Conservation (phyloP, 768 basidiomycete species). For the Boletellus ananas region DNA sequence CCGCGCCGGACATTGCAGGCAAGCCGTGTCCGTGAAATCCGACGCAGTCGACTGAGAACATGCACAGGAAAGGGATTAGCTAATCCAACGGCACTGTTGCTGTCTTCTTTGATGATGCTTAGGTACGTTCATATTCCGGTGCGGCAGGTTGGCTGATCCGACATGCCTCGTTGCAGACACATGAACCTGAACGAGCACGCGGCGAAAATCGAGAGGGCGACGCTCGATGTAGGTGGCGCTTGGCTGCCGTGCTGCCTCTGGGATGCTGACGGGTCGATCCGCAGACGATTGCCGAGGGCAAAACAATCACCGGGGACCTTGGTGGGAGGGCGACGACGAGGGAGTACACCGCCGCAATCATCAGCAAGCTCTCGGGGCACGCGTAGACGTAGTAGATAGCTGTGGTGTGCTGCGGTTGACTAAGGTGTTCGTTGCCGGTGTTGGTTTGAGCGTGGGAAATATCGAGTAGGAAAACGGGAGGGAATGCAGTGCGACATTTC, state of each 20-base stretch:
- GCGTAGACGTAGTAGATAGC: conserved; percentile 22
- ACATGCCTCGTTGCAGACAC: conserved; percentile 53
- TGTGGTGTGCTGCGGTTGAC: conserved; percentile 9
- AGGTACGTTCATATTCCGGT: conserved; percentile 49
- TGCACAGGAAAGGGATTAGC: conserved; percentile 79
- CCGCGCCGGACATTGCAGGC: conserved; percentile 98
- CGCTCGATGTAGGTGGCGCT: conserved; percentile 66
- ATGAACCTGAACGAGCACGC: conserved; percentile 88
- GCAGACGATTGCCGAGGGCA: conserved; percentile 96
- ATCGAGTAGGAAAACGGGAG: conserved; percentile 13
- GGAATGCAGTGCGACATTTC: conserved; percentile 17
- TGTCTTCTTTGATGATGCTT: conserved; percentile 98
- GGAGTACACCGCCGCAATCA: conserved; percentile 88
- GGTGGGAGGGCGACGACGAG: conserved; percentile 88
- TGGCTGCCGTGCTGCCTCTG: background rate
- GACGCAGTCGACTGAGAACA: conserved; percentile 1
- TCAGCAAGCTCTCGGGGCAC: conserved; percentile 54
- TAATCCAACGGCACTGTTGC: conserved; percentile 97
- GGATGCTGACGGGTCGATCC: conserved; percentile 7
- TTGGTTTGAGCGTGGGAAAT: conserved; percentile 26
- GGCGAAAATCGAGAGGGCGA: conserved; percentile 86
- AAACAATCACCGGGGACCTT: conserved; percentile 90
- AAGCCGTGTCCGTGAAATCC: conserved; percentile 18
- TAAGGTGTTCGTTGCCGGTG: background rate
- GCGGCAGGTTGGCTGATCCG: conserved; percentile 18